Conservation (phyloP, 1,284 basidiomycete species). For the Puccinia horiana region DNA sequence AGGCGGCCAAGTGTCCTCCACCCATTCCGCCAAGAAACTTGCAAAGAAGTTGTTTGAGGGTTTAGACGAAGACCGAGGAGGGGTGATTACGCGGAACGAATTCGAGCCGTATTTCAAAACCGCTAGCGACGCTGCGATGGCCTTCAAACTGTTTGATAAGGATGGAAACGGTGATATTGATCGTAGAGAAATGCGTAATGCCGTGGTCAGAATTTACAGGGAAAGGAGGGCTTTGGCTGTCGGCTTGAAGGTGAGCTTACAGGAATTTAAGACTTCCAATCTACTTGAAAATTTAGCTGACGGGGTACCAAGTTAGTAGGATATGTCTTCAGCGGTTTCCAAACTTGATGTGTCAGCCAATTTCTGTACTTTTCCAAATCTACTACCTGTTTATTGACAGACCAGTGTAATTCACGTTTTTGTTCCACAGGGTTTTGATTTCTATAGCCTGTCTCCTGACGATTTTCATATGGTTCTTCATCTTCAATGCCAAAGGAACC, state of each 20-base stretch:
- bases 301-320: constrained; percentile 55
- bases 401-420: background rate
- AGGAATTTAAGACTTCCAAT: background rate
- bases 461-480: constrained; percentile 73
- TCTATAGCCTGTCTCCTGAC: constrained; percentile 67
- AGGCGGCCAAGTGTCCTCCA: constrained; percentile 56
- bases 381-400: background rate
- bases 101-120: constrained; percentile 71
- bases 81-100: constrained; percentile 32
- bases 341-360: constrained; percentile 66
- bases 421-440: constrained; percentile 65
- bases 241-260: constrained; percentile 64
- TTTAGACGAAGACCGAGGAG: constrained; percentile 64
- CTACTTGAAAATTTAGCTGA: constrained; percentile 6
- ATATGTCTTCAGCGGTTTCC: constrained; percentile 65
- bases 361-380: background rate
- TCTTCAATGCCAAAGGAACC: constrained; percentile 74
- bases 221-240: constrained; percentile 73
- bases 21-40: constrained; percentile 71
- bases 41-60: constrained; percentile 73
- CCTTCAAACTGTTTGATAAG: constrained; percentile 77
- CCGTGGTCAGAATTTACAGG: constrained; percentile 76
- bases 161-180: constrained; percentile 79
- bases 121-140: constrained; percentile 71
- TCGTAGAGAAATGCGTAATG: constrained; percentile 80